Base-by-base conservation (phyloP, 768 basidiomycete genomes). In the Saitozyma podzolica region DNA sequence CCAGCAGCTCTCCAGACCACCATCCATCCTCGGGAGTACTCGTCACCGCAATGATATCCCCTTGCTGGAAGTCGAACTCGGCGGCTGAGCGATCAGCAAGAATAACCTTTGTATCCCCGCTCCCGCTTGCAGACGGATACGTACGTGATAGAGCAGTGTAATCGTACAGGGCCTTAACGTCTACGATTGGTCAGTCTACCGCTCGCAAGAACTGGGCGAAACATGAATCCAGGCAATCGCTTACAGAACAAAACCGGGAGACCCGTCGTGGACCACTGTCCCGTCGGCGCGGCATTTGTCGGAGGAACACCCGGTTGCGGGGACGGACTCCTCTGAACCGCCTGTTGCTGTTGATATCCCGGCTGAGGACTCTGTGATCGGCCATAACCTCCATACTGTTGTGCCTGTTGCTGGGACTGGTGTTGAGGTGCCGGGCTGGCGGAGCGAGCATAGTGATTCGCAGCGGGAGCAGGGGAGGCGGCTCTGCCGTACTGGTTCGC, bases 11-110 rank as follows among this genome's bases (percentile, higher is more conserved):
- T 20, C 95, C 95, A 59, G 87, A 89, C 95, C 94, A 98, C 95
- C 95, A 97, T 0, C 95, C 95, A 72, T 96, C 94, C 70, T 93
- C 92, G 6, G 92, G 92, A 7, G 92, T 95, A 19, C 87, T 84
- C 0, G 91, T 94, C 9, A 98, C 94, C 8, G 93, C 94, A 67
- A 98, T 96, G 67, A 96, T 90, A 80, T 98, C 95, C 2, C 90
- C 91, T 19, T 87, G 83, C 75, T 93, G 91, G 86, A 98, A 97
- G 77, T 94, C 90, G 78, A 98, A 97, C 81, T 97, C 95, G 74
- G 94, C 92, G 1, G 90, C 88, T 65, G 89, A 90, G 10, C 14
- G 10, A n/a, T 58, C 56, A 48, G 47, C 41, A 58, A 2, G 41
- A 50, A 11, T 40, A 20, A 11, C 56, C 6, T 2, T 3, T 53